phyloP scores from a whole-genome alignment of 2,329 filamentous ascomycete genomes.

The Fusarium agapanthi region DNA sequence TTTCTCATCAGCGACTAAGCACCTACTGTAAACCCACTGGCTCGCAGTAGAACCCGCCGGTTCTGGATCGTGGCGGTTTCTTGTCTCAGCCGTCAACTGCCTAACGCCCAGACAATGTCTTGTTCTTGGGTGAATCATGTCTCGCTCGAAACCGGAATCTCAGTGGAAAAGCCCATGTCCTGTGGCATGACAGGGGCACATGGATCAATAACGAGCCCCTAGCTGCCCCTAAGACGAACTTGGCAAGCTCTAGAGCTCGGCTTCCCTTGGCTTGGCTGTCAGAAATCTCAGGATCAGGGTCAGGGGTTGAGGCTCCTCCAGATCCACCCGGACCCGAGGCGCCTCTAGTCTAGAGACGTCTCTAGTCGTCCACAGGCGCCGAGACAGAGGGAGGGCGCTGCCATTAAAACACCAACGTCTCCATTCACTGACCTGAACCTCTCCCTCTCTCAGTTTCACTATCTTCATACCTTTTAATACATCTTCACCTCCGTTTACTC shows the following conservation, averaged over 20 bases:
- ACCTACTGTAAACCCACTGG: neutral
- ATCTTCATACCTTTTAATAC: slow-evolving; percentile 31
- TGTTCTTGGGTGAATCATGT: slow-evolving; percentile 5
- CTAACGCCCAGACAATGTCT: neutral
- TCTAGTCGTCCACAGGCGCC: slow-evolving; percentile 17
- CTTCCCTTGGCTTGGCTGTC: slow-evolving; percentile 29
- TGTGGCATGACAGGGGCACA: slow-evolving; percentile 8
- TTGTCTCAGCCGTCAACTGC: slow-evolving; percentile 26
- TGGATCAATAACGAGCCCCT: slow-evolving; percentile 14
- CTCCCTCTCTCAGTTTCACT: slow-evolving; percentile 4
- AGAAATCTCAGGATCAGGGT: slow-evolving; percentile 11
- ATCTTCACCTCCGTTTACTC: slow-evolving; percentile 7
- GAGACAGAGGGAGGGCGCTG: slow-evolving; percentile 4
- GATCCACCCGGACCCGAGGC: slow-evolving; percentile 35
- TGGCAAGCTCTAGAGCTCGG: slow-evolving; percentile 12
- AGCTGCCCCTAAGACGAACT: slow-evolving; percentile 21
- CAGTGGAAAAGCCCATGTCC: neutral
- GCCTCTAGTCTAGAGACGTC: slow-evolving; percentile 8
- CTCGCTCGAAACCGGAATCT: slow-evolving; percentile 26
- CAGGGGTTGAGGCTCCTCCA: slow-evolving; percentile 33
- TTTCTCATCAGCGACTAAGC: neutral
- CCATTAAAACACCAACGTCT: slow-evolving; percentile 35
- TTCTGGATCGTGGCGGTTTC: slow-evolving; percentile 27
- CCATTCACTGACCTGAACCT: slow-evolving; percentile 10
- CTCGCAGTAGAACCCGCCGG: neutral